Evolutionary conservation across 208 protist species (phyloP).

Genomic region (Borovskyia barvae): DNA sequence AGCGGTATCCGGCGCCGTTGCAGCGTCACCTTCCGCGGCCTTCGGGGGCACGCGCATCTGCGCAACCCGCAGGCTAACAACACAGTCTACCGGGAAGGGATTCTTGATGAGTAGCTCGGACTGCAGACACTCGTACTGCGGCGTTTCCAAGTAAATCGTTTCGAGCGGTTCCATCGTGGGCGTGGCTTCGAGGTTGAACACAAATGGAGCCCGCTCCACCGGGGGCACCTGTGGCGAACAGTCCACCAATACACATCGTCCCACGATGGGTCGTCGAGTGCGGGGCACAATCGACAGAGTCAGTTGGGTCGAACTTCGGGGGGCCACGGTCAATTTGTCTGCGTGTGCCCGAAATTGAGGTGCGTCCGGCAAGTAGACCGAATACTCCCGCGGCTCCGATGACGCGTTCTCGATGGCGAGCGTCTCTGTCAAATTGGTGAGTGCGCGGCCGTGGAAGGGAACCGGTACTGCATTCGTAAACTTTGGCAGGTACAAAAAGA

Average conservation of each 20-base stretch:
- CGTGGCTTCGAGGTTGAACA: constrained; percentile 63
- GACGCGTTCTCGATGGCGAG: constrained; percentile 85
- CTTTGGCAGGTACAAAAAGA: constrained; percentile 82
- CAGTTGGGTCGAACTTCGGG: constrained; percentile 39
- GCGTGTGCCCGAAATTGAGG: constrained; percentile 48
- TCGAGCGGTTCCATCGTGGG: constrained; percentile 73
- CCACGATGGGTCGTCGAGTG: constrained; percentile 61
- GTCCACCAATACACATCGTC: constrained; percentile 72
- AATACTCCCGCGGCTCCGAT: constrained; percentile 64
- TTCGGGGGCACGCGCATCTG: constrained; percentile 41
- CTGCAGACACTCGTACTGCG: constrained; percentile 74
- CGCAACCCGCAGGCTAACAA: constrained; percentile 68
- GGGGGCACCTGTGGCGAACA: constrained; percentile 37
- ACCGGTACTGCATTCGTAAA: constrained; percentile 61
- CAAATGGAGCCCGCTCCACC: constrained; percentile 57
- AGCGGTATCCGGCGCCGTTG: background rate
- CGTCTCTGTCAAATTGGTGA: constrained; percentile 61
- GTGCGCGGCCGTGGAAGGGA: constrained; percentile 77
- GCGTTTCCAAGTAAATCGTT: constrained; percentile 56
- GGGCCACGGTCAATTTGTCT: constrained; percentile 62
- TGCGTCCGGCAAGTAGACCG: constrained; percentile 62
- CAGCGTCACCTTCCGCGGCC: background rate
- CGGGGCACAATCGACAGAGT: constrained; percentile 61
- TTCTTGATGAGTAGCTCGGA: constrained; percentile 78
- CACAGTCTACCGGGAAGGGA: constrained; percentile 73